These are phyloP conservation scores for Volutella citrinella DNA, from an alignment of 2,329 filamentous ascomycete genomes.

Conservation along the genomic window DNA sequence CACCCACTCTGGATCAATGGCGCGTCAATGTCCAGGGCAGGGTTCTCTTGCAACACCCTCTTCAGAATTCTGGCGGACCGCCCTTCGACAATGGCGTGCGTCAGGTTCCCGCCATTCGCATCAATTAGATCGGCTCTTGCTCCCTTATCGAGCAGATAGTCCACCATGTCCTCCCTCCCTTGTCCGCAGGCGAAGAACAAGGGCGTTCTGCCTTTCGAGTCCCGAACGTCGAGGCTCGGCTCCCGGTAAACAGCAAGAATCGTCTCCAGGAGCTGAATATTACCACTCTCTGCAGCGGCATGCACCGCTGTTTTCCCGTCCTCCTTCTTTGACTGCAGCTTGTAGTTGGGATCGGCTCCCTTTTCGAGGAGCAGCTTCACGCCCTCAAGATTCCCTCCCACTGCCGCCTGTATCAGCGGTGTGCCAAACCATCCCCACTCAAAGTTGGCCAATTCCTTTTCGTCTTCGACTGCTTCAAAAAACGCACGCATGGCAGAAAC, in stretches of 20 bases:
- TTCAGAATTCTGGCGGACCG: slow-evolving; percentile 13
- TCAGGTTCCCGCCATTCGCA: slow-evolving; percentile 11
- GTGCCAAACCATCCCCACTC: slow-evolving; percentile 16
- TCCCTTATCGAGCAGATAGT: slow-evolving; percentile 13
- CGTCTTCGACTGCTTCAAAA: slow-evolving; percentile 10
- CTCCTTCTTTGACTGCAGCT: slow-evolving; percentile 10
- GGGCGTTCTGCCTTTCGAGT: slow-evolving; percentile 10
- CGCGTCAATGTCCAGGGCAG: slow-evolving; percentile 12
- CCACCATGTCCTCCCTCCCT: slow-evolving; percentile 13
- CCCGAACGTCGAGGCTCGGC: slow-evolving; percentile 9
- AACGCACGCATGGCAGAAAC: slow-evolving; percentile 9
- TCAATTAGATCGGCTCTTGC: slow-evolving; percentile 8
- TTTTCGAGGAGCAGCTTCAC: slow-evolving; percentile 11
- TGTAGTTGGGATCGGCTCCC: slow-evolving; percentile 12
- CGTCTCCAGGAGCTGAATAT: slow-evolving; percentile 10
- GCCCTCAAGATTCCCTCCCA: slow-evolving; percentile 8
- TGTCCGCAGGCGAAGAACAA: slow-evolving; percentile 13
- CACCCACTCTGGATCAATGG: slow-evolving; percentile 4
- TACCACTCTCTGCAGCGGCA: slow-evolving; percentile 12
- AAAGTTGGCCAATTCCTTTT: slow-evolving; percentile 13
- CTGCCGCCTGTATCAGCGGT: slow-evolving; percentile 10
- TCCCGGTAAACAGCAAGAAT: slow-evolving; percentile 6
- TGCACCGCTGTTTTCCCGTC: slow-evolving; percentile 12
- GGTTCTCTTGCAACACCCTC: slow-evolving; percentile 11
- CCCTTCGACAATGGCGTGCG: slow-evolving; percentile 8